Conservation (phyloP, 2,329 filamentous ascomycete genomes). For the Neonectria magnoliae region DNA sequence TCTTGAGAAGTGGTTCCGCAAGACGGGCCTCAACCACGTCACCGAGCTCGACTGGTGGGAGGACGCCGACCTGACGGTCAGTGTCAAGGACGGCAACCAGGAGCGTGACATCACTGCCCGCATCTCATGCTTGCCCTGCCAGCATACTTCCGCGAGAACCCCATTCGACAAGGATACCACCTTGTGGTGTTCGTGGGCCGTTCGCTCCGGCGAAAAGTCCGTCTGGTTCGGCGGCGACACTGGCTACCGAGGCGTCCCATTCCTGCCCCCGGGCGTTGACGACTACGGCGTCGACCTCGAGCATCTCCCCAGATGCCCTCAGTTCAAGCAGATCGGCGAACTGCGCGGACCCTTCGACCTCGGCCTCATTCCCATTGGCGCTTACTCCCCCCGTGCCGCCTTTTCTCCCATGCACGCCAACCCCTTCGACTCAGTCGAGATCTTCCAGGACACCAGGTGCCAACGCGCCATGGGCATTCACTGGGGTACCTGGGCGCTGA, state of each 20-base stretch:
- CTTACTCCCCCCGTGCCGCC: conserved; percentile 77
- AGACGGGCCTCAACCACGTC: conserved; percentile 75
- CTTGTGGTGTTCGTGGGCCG: conserved; percentile 88
- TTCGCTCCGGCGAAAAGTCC: conserved; percentile 78
- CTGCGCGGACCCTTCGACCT: conserved; percentile 88
- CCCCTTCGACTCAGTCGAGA: conserved; percentile 87
- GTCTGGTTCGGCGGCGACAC: conserved; percentile 93
- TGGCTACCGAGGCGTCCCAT: conserved; percentile 83
- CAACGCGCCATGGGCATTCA: conserved; percentile 85
- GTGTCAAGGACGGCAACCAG: conserved; percentile 43
- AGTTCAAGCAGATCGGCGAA: conserved; percentile 84
- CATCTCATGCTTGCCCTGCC: conserved; percentile 83
- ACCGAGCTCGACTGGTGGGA: conserved; percentile 98
- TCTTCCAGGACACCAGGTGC: conserved; percentile 86
- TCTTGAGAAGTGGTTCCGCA: conserved; percentile 82
- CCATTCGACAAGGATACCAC: conserved; percentile 77
- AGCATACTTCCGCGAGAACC: conserved; percentile 79
- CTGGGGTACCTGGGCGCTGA: conserved; percentile 92
- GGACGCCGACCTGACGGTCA: conserved; percentile 75
- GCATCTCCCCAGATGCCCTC: conserved; percentile 78
- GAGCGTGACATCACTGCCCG: conserved; percentile 68
- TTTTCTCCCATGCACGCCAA: conserved; percentile 88
- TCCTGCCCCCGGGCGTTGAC: conserved; percentile 68
- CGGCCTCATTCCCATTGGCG: conserved; percentile 92
- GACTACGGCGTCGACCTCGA: conserved; percentile 77